Evolutionary conservation across 306 rosid species (phyloP).

Genomic region (Cicer cuneatum): DNA sequence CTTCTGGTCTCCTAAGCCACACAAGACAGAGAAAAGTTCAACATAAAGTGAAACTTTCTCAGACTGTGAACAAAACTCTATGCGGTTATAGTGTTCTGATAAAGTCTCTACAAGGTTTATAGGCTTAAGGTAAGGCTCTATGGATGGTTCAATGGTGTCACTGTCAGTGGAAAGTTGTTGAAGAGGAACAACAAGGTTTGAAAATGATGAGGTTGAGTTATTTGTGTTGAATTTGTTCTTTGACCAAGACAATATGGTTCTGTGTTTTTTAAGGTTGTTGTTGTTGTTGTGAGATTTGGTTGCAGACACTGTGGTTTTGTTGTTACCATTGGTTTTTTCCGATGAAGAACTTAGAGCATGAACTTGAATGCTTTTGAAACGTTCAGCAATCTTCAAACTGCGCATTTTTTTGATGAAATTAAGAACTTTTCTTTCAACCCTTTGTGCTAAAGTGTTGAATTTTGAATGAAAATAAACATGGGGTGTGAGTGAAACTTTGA

Average conservation of each 20-base stretch:
- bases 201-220: slow-evolving; percentile 50
- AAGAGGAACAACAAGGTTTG: slow-evolving; percentile 48
- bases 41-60: slow-evolving; percentile 55
- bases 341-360: slow-evolving; percentile 66
- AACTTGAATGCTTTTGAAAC: slow-evolving; percentile 74
- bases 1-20: slow-evolving; percentile 69
- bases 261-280: slow-evolving; percentile 50
- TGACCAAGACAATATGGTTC: slow-evolving; percentile 58
- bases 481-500: slow-evolving; percentile 24
- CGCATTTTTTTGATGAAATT: slow-evolving; percentile 58
- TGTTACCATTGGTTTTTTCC: slow-evolving; percentile 52
- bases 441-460: slow-evolving; percentile 27
- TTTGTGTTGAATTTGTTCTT: slow-evolving; percentile 59
- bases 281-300: slow-evolving; percentile 48
- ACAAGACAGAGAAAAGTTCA: slow-evolving; percentile 67
- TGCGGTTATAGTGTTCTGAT: slow-evolving; percentile 60
- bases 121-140: slow-evolving; percentile 70
- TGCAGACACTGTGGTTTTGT: slow-evolving; percentile 35
- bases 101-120: slow-evolving; percentile 60
- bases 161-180: slow-evolving; percentile 67
- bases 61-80: slow-evolving; percentile 56
- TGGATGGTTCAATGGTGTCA: slow-evolving; percentile 66
- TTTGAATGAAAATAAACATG: slow-evolving; percentile 37
- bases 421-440: slow-evolving; percentile 35
- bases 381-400: slow-evolving; percentile 65